A percentile compares a stretch with the other conserved stretches of the same genome.
Evolutionary conservation across 108 stramenopile species (phyloP).

Genomic region (Asterionellopsis glacialis): DNA sequence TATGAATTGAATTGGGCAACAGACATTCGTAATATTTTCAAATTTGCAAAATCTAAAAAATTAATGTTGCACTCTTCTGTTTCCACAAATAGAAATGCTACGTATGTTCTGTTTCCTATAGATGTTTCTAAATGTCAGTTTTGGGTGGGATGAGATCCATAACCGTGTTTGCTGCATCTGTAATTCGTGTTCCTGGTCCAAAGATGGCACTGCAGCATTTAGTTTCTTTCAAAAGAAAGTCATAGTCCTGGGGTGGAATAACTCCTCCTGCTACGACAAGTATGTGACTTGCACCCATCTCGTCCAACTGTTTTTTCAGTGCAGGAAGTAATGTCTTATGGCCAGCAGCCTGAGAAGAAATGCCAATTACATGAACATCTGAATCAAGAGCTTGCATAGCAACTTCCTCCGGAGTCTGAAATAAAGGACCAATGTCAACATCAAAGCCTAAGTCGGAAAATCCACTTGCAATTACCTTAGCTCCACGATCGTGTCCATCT

Average conservation of each 20-base stretch:
- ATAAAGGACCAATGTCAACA: constrained; percentile 97
- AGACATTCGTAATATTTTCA: too few species aligned
- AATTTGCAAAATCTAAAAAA: too few species aligned
- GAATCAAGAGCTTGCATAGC: constrained; percentile 93
- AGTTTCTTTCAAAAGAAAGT: constrained; percentile 74
- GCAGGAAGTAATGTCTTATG: constrained; percentile 95
- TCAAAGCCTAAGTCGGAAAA: constrained; percentile 97
- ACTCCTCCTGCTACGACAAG: constrained; percentile 95
- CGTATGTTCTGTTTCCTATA: too few species aligned
- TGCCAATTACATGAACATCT: constrained; percentile 97
- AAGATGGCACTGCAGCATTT: constrained; percentile 88
- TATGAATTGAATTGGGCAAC: too few species aligned
- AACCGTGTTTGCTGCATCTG: constrained; percentile 79
- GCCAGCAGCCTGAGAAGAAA: constrained; percentile 94
- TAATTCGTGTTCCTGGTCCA: constrained; percentile 96
- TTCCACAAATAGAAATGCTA: too few species aligned
- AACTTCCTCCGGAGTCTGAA: constrained; percentile 95
- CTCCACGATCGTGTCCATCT: constrained; percentile 99
- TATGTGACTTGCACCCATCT: constrained; percentile 78
- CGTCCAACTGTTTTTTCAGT: constrained; percentile 84
- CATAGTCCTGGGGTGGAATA: constrained; percentile 93
- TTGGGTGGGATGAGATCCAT: constrained; percentile 55
- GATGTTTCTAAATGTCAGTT: too few species aligned
- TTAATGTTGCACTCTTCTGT: too few species aligned
- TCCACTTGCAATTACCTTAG: constrained; percentile 96